Base-by-base conservation (phyloP, 768 basidiomycete species). In the Steccherinum ochraceum region DNA sequence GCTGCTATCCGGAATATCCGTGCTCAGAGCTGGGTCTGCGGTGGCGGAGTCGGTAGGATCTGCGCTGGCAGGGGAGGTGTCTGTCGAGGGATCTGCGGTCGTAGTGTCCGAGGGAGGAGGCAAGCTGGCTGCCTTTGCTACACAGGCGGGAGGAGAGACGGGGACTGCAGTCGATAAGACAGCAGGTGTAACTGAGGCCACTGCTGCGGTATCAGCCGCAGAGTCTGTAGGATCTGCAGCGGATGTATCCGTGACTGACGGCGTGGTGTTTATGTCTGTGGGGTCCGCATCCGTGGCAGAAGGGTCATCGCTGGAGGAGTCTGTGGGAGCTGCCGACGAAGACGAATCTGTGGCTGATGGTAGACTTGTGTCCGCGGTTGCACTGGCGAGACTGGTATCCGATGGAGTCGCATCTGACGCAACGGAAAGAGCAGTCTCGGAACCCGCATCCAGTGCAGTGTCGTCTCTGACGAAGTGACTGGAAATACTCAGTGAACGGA, bases 221-320 rank as follows among this genome's bases (percentile, higher is more conserved):
- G 45, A 30, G 12, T 20, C 23, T 35, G 51, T 40, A 20, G 25
- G 25, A 4, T 24, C 21, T 19, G 27, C 20, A 19, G 16, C 39
- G 45, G 51, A 52, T 16, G 45, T 13, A n/a, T 25, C 30, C 23
- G 46, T n/a, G n/a, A n/a, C n/a, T n/a, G n/a, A n/a, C n/a, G n/a
- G n/a, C n/a, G n/a, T 42, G n/a, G 20, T 7, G 30, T 35, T 16
- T 35, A 16, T 35, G 30, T 35, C 30, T 16, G 30, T 7, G 30
- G 30, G 30, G 16, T 7, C 30, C 16, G 30, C 7, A 35, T 35
- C 30, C 7, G 30, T 35, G 7, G 30, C 30, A 7, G 30, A 35
- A 35, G 30, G 7, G 7, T 7, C 30, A 35, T 7, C 7, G 30
- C 30, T 35, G n/a, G n/a, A n/a, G n/a, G n/a, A n/a, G 30, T 35